Percentiles rank a stretch among this genome's conserved stretches.
These are phyloP conservation scores for Exidia glandulosa DNA, from an alignment of 768 basidiomycete genomes.

Conservation along the genomic window DNA sequence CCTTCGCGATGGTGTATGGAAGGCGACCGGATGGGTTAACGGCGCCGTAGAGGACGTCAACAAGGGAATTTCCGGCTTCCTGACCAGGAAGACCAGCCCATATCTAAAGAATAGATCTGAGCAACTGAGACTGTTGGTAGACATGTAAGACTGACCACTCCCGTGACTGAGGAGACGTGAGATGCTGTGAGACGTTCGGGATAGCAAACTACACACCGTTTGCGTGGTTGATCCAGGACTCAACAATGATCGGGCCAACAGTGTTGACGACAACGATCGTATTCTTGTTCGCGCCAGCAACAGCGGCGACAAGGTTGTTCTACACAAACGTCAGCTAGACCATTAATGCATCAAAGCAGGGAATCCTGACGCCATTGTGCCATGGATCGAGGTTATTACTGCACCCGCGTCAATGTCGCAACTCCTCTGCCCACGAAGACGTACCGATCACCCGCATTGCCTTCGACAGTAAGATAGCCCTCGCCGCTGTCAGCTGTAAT, in stretches of 20 bases:
- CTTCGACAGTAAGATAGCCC: conserved; percentile 46
- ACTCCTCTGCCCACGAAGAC: not conserved
- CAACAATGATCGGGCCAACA: conserved; percentile 58
- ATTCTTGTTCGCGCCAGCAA: conserved; percentile 60
- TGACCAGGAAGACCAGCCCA: conserved; percentile 57
- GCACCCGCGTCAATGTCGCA: not conserved
- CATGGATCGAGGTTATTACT: conserved; percentile 39
- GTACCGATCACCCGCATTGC: conserved; percentile 39
- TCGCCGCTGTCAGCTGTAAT: conserved; percentile 34
- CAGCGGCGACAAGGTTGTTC: conserved; percentile 33
- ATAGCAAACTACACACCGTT: conserved; percentile 51
- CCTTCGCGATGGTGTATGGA: conserved; percentile 30
- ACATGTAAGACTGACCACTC: conserved; percentile 2
- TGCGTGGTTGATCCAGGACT: conserved; percentile 64
- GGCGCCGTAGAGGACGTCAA: conserved; percentile 66
- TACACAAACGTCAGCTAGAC: conserved; percentile 2
- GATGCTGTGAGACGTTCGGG: not conserved
- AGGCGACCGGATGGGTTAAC: conserved; percentile 50
- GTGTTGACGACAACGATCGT: conserved; percentile 74
- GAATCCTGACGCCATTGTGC: conserved; percentile 33
- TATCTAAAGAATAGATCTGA: conserved; percentile 24
- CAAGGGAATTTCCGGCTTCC: conserved; percentile 54
- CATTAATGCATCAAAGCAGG: not conserved
- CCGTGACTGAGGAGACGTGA: conserved; percentile 23
- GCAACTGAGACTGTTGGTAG: conserved; percentile 5